Base-by-base conservation (phyloP, 2,329 filamentous ascomycete species). In the Rutstroemia sp. region DNA sequence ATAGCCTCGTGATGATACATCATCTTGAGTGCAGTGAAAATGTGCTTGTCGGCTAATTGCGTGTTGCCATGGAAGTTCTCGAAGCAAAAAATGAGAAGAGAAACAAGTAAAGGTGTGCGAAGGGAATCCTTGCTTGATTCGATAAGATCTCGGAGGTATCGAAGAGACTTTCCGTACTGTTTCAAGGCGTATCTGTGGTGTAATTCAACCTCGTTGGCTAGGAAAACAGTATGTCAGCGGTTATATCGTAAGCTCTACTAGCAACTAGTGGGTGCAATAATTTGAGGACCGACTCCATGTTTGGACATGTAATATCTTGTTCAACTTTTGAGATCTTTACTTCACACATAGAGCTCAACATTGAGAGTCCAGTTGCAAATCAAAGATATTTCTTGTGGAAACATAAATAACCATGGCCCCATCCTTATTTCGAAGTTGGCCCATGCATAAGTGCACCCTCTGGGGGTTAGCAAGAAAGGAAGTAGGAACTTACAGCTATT, bases 21-120 rank as follows among this genome's bases (percentile, higher is more conserved):
- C 51, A 64, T 46, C 25, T 49, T 50, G 6, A 64, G 54, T 23
- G 61, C 58, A 47, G 52, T 50, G 36, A 59, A 39, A 25, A 61
- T 49, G 25, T 63, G 60, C 23, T 39, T 48, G 40, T 61, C 25
- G 2, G 63, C 61, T 38, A 55, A 46, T n/a, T 57, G 21, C 16
- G 53, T 49, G 36, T 63, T 55, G 1, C 63, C 63, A 21, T 61
- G 57, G 8, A 61, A 50, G 34, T 57, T 64, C 39, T 65, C 62
- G 46, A 65, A 65, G 40, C 58, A 60, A 44, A 56, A 64, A 21
- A 65, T 63, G 14, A 65, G 54, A 10, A 65, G 44, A 14, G 61
- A 60, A 16, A 60, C 60, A 38, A 65, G 58, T 16, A 64, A 52
- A n/a, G 58, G 51, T 44, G 60, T 57, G 39, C 64, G 56, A 19